phyloP scores from a whole-genome alignment of 2,329 filamentous ascomycete genomes.

The Claviceps citrina region DNA sequence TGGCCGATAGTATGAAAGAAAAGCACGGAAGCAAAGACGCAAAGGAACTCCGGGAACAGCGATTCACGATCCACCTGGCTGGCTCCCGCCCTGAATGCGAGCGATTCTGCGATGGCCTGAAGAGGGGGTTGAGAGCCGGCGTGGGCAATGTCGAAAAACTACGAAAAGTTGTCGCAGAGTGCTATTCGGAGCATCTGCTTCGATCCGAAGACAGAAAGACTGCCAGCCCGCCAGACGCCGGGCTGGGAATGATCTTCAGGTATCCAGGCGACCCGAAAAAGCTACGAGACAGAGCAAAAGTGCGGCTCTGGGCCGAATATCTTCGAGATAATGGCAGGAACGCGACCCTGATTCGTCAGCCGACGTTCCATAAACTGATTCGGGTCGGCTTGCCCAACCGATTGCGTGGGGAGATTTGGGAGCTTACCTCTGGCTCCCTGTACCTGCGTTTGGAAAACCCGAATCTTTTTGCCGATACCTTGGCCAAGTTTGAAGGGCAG shows the following conservation, averaged over 20 bases:
- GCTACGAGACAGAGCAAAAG: conserved; percentile 86
- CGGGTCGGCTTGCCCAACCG: conserved; percentile 89
- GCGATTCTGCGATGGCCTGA: conserved; percentile 88
- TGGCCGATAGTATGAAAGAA: conserved; percentile 39
- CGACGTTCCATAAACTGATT: conserved; percentile 95
- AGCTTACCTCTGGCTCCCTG: conserved; percentile 80
- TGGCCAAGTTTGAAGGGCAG: conserved; percentile 67
- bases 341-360: conserved; percentile 79
- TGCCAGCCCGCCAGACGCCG: conserved; percentile 59
- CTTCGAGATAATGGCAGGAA: conserved; percentile 90
- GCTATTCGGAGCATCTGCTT: conserved; percentile 78
- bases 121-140: conserved; percentile 71
- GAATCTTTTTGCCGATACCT: conserved; percentile 66
- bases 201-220: conserved; percentile 47
- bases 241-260: conserved; percentile 77
- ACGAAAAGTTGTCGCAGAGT: conserved; percentile 63
- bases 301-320: conserved; percentile 95
- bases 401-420: conserved; percentile 88
- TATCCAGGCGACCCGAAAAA: conserved; percentile 94
- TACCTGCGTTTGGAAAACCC: conserved; percentile 80
- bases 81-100: conserved; percentile 82
- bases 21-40: conserved; percentile 26
- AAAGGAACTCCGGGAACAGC: conserved; percentile 48
- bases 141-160: conserved; percentile 80
- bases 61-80: conserved; percentile 80